Conservation (phyloP, 768 basidiomycete genomes). For the Hemileccinum impolitum region DNA sequence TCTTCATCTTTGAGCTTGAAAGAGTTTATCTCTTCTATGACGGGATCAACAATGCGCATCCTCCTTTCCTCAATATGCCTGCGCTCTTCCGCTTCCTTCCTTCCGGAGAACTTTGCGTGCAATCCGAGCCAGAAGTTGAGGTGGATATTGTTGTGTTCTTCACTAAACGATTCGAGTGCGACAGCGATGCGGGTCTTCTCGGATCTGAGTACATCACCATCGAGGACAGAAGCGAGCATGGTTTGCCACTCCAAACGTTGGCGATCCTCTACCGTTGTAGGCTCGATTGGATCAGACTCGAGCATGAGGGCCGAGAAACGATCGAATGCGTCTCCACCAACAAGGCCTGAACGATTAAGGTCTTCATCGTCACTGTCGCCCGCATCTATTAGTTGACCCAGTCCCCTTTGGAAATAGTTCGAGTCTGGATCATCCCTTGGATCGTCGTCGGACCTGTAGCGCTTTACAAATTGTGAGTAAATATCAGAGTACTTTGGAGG, state of each 20-base stretch:
- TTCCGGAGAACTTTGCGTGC: constrained; percentile 78
- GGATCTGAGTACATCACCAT: constrained; percentile 90
- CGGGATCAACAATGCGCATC: constrained; percentile 71
- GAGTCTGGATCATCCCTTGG: constrained; percentile 78
- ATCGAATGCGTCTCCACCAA: constrained; percentile 46
- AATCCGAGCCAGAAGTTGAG: constrained; percentile 86
- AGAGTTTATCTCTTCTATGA: constrained; percentile 77
- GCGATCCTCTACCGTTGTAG: constrained; percentile 68
- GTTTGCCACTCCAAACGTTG: constrained; percentile 95
- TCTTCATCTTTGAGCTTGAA: constrained; percentile 59
- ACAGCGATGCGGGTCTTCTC: constrained; percentile 92
- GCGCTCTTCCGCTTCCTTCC: constrained; percentile 79
- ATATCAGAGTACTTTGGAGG: constrained; percentile 52
- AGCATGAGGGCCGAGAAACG: constrained; percentile 49
- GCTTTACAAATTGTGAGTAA: constrained; percentile 76
- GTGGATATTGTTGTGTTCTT: constrained; percentile 65
- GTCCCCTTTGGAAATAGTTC: constrained; percentile 73
- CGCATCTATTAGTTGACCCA: constrained; percentile 63
- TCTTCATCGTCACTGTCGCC: constrained; percentile 80
- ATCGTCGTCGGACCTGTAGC: constrained; percentile 73
- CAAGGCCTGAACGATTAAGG: constrained; percentile 40
- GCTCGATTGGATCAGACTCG: constrained; percentile 62
- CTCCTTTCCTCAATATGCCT: constrained; percentile 80
- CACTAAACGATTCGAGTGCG: constrained; percentile 64
- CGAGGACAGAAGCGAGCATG: constrained; percentile 89